Evolutionary conservation across 805 yeast species (phyloP).

Genomic region (Ogataea sp.): DNA sequence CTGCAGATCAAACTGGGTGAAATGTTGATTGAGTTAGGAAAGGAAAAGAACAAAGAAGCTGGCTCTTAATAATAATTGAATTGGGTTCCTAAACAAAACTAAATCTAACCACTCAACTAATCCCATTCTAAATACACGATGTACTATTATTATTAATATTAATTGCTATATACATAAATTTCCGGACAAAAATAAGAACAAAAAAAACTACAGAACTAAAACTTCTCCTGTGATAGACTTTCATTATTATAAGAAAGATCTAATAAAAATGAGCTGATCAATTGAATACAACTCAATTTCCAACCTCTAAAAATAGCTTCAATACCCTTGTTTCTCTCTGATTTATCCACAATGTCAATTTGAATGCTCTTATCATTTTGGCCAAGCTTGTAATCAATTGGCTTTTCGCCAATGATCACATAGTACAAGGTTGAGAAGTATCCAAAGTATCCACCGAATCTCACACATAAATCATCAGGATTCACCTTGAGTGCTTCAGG

Average conservation of each 20-base stretch:
- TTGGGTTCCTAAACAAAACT: too few species aligned
- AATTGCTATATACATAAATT: not conserved
- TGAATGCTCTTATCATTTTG: constrained; percentile 14
- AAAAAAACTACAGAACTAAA: constrained; percentile 9
- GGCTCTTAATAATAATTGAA: too few species aligned
- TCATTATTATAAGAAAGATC: constrained; percentile 46
- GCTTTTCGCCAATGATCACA: constrained; percentile 30
- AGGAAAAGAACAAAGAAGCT: constrained; percentile 1
- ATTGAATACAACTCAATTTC: constrained; percentile 77
- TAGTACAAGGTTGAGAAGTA: constrained; percentile 46
- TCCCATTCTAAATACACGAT: too few species aligned
- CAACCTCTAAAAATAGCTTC: constrained; percentile 77
- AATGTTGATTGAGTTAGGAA: constrained; percentile 10
- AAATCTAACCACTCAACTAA: too few species aligned
- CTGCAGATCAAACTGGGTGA: constrained; percentile 14
- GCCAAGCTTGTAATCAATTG: constrained; percentile 13
- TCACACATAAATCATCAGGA: constrained; percentile 47
- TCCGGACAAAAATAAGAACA: not conserved
- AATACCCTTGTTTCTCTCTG: constrained; percentile 35
- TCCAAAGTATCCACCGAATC: constrained; percentile 49
- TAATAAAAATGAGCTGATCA: constrained; percentile 78
- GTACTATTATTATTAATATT: too few species aligned
- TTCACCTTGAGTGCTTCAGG: constrained; percentile 38
- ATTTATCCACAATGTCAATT: constrained; percentile 20
- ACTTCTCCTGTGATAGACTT: constrained; percentile 34